phyloP scores from a whole-genome alignment of 2,329 filamentous ascomycete species.

The Stylonectria norvegica region DNA sequence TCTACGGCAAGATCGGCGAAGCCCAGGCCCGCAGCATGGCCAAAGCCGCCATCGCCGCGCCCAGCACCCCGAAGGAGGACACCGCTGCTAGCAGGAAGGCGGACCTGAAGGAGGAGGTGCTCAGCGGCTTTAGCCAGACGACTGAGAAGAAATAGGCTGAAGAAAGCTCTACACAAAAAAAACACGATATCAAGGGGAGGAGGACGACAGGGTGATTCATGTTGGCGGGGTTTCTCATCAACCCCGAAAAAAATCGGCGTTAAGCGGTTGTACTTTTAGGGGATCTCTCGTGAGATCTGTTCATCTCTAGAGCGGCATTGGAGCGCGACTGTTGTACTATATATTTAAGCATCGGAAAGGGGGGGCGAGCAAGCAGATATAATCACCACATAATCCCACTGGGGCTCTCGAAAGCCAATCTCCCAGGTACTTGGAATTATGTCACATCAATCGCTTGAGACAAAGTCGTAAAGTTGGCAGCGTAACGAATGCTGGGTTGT shows the following conservation, averaged over 20 bases:
- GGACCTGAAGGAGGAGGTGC: constrained; percentile 37
- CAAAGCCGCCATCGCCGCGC: constrained; percentile 40
- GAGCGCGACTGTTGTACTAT: constrained; percentile 23
- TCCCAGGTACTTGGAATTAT: too few species aligned
- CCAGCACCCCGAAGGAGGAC: constrained; percentile 18
- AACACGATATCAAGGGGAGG: too few species aligned
- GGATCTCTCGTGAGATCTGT: constrained; percentile 14
- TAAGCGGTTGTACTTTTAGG: constrained; percentile 30
- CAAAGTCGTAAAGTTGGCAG: too few species aligned
- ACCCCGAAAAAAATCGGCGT: constrained; percentile 24
- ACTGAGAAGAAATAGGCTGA: constrained; percentile 31
- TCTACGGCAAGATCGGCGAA: constrained; percentile 90
- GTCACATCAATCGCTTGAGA: too few species aligned
- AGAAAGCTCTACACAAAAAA: too few species aligned
- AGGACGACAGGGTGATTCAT: too few species aligned
- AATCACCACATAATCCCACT: too few species aligned
- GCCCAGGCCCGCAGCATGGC: constrained; percentile 69
- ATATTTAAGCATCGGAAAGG: neutral
- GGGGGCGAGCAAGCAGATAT: neutral
- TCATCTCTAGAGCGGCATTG: neutral
- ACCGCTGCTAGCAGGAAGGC: constrained; percentile 17
- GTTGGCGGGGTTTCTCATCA: neutral
- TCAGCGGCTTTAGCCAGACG: constrained; percentile 40
- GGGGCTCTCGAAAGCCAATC: too few species aligned
- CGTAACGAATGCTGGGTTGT: too few species aligned